Evolutionary conservation across 148 eudicot genomes (phyloP), one percentile per base, ranked within the genome.

Genomic region (Talinum fruticosum): DNA sequence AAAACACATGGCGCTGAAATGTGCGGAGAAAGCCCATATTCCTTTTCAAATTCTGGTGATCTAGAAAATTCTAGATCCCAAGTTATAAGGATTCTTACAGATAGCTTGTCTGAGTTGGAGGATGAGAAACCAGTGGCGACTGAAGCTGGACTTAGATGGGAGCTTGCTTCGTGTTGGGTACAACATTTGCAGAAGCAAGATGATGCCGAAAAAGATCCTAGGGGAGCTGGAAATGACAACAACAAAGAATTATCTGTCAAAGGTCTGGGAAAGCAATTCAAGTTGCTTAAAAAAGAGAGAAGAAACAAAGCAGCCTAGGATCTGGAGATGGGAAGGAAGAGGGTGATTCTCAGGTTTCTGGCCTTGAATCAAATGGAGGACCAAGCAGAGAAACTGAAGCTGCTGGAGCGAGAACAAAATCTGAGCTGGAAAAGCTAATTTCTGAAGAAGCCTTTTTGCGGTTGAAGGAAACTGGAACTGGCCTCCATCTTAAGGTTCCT

Each of bases 101-200:
- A 91, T 69, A 89, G 99, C 80, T 78, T 91, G 84, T 79, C 72
- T 69, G 85, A 82, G 76, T 82, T 96, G 70, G 87, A 87, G 71
- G 89, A 91, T 64, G 88, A 85, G 75, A 83, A 81, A 72, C 79
- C 81, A 71, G 82, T 76, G 26, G 83, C 72, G 38, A 71, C 75
- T 37, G 83, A 85, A 81, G 77, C 79, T 30, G 76, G 84, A 78
- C 84, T 96, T 54, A 91, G 99, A 88, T 96, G 99, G 99, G 99
- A 96, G 84, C 93, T 96, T 61, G 95, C 93, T 87, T 96, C 99
- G 67, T 93, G 97, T 82, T 96, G 98, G 99, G 81, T 96, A 44
- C 97, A 96, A 79, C 92, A 96, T 88, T 82, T 96, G 79, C 99
- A 91, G 84, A 93, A 93, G 89, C 84, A 84, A 84, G 96, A 96